Percentiles rank a stretch among this genome's conserved stretches.
These are phyloP conservation scores for Lolium rigidum DNA, from an alignment of 176 grass and related monocot species.

Conservation along the genomic window DNA sequence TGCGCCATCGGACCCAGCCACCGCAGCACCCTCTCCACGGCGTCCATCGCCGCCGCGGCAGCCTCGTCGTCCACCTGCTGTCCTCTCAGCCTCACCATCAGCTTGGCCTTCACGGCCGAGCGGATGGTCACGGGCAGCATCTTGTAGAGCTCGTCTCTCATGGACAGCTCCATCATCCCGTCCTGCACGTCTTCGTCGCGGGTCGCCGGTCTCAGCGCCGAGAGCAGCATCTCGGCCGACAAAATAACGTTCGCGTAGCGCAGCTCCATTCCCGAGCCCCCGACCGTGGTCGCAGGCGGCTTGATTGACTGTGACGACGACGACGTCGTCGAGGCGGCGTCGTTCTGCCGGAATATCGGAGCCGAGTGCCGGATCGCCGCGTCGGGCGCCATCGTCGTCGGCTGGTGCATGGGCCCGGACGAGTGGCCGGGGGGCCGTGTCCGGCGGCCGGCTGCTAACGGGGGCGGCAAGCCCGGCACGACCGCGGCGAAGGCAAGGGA, in stretches of 20 bases:
- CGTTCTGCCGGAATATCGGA: constrained; percentile 59
- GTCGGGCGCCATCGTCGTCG: not conserved
- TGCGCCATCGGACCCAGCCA: constrained; percentile 78
- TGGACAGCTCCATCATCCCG: constrained; percentile 50
- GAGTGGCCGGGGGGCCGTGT: constrained; percentile 35
- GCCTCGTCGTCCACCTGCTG: constrained; percentile 46
- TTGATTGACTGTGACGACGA: constrained; percentile 37
- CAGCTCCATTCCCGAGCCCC: constrained; percentile 64
- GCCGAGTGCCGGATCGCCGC: constrained; percentile 60
- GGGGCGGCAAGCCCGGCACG: constrained; percentile 61
- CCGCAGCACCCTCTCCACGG: constrained; percentile 48
- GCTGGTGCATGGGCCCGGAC: constrained; percentile 54
- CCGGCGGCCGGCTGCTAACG: not conserved
- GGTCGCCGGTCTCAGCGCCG: constrained; percentile 34
- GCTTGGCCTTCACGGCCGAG: constrained; percentile 53
- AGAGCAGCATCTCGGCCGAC: constrained; percentile 52
- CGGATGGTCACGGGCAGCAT: constrained; percentile 77
- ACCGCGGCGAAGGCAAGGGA: constrained; percentile 51
- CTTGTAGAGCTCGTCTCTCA: constrained; percentile 74
- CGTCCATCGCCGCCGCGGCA: constrained; percentile 52
- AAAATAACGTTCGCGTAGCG: constrained; percentile 77
- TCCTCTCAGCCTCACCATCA: constrained; percentile 63
- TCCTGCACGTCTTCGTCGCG: constrained; percentile 20
- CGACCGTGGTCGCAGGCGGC: constrained; percentile 55
- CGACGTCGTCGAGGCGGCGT: not conserved